Conservation (phyloP, 345 rosid species). For the Corymbia maculata region DNA sequence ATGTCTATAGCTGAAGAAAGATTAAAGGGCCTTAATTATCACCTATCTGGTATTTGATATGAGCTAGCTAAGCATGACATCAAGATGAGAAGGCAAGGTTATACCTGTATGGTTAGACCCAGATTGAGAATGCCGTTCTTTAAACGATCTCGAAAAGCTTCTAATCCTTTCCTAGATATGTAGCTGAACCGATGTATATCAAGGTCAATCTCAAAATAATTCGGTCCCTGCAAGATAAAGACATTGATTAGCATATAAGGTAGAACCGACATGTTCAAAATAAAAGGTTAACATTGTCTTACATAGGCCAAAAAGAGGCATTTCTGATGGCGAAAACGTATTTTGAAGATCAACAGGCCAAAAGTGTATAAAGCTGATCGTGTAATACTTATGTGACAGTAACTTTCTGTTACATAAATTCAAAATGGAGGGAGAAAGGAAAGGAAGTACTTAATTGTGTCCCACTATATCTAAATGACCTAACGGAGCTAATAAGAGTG, state of each 20-base stretch:
- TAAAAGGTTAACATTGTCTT: neutral
- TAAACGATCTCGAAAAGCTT: slow-evolving; percentile 62
- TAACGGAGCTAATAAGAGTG: neutral
- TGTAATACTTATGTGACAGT: neutral
- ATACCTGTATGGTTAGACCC: slow-evolving; percentile 82
- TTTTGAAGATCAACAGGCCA: neutral
- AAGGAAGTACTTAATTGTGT: neutral
- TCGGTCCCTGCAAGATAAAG: slow-evolving; percentile 45
- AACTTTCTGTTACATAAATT: neutral
- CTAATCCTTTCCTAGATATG: slow-evolving; percentile 86
- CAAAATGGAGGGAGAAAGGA: neutral
- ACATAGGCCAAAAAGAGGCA: neutral
- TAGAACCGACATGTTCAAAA: too few species aligned
- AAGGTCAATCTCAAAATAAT: slow-evolving; percentile 75
- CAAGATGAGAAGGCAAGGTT: neutral
- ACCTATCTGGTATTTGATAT: neutral
- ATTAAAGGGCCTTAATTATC: neutral
- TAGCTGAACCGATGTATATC: slow-evolving; percentile 82
- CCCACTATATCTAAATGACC: neutral
- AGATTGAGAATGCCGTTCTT: slow-evolving; percentile 53
- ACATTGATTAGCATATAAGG: neutral
- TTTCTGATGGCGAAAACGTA: neutral
- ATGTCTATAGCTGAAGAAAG: neutral
- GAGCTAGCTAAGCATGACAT: neutral
- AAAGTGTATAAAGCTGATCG: neutral